Conservation (phyloP, 768 basidiomycete species). For the Ephemerocybe angulata region DNA sequence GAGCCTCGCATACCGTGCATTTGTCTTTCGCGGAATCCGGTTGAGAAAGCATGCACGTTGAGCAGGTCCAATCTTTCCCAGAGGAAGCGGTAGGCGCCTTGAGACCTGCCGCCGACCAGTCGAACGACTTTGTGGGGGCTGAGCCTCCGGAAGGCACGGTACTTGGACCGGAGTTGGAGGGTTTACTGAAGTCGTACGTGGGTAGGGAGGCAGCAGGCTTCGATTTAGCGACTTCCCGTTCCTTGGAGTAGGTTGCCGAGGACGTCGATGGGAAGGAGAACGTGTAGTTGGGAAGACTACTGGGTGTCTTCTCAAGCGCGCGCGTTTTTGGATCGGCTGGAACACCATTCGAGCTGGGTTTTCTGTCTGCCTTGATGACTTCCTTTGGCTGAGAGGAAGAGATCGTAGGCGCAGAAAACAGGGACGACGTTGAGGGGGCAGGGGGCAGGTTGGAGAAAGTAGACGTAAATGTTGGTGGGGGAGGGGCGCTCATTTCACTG, state of each 20-base stretch:
- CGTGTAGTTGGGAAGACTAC: constrained; percentile 34
- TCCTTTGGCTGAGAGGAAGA: too few species aligned
- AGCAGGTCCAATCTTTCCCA: constrained; percentile 52
- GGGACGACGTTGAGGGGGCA: constrained; percentile 6
- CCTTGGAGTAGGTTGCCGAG: constrained; percentile 21
- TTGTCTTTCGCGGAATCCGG: constrained; percentile 40
- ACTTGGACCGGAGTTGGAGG: background rate
- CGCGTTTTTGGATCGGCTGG: constrained; percentile 16
- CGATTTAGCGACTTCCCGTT: constrained; percentile 36
- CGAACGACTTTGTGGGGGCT: constrained; percentile 37
- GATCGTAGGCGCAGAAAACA: too few species aligned
- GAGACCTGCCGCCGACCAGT: constrained; percentile 32
- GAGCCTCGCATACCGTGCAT: constrained; percentile 49
- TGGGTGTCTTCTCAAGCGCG: constrained; percentile 25
- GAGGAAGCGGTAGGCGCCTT: constrained; percentile 37
- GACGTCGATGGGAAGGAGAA: constrained; percentile 25
- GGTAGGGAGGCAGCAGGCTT: constrained; percentile 45
- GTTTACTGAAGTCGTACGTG: constrained; percentile 33
- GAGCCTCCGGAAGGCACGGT: background rate
- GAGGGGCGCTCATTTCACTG: constrained; percentile 10
- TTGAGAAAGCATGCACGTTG: constrained; percentile 49
- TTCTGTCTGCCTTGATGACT: too few species aligned
- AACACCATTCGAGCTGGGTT: too few species aligned
- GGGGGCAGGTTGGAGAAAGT: constrained; percentile 9
- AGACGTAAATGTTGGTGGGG: constrained; percentile 8